Conservation (phyloP, 495 filamentous ascomycete genomes). For the Hypoxylon cercidicola region DNA sequence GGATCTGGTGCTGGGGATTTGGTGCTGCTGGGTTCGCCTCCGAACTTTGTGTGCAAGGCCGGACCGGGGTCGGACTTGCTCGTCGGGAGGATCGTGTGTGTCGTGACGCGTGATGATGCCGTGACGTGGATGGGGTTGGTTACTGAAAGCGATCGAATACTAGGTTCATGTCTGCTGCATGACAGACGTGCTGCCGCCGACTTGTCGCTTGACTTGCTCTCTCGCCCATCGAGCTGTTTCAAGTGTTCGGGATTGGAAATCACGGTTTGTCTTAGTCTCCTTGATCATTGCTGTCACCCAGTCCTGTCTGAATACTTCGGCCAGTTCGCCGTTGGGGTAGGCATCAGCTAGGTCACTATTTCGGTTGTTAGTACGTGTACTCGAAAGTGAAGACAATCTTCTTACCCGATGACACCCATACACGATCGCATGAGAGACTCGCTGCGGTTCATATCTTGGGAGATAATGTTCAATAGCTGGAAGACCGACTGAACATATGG, state of each 20-base stretch:
- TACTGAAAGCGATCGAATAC: slow-evolving; percentile 8
- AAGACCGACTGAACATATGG: slow-evolving; percentile 90
- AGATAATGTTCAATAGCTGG: slow-evolving; percentile 83
- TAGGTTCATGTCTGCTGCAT: slow-evolving; percentile 59
- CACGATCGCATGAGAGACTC: slow-evolving; percentile 90
- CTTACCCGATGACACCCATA: slow-evolving; percentile 97
- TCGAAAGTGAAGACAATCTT: slow-evolving; percentile 1
- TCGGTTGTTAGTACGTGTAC: slow-evolving; percentile 49
- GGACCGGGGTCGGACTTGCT: slow-evolving; percentile 40
- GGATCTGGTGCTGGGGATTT: slow-evolving; percentile 16
- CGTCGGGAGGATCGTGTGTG: slow-evolving; percentile 47
- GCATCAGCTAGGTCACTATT: slow-evolving; percentile 90
- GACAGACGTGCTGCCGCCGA: slow-evolving; percentile 61
- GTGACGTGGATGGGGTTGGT: slow-evolving; percentile 20
- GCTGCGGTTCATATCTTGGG: slow-evolving; percentile 82
- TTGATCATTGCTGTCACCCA: slow-evolving; percentile 90
- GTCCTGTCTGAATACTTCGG: slow-evolving; percentile 83
- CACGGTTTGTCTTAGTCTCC: slow-evolving; percentile 84
- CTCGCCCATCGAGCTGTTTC: slow-evolving; percentile 97
- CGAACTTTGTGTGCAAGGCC: slow-evolving; percentile 45
- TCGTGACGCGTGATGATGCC: slow-evolving; percentile 32
- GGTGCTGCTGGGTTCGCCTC: slow-evolving; percentile 47
- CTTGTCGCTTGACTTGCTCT: slow-evolving; percentile 95
- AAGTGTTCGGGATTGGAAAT: slow-evolving; percentile 82
- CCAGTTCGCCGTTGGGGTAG: slow-evolving; percentile 89